Percentiles rank a stretch among this genome's conserved stretches.
These are phyloP conservation scores for Eutrema heterophyllum DNA, from an alignment of 345 rosid genomes.

Conservation along the genomic window DNA sequence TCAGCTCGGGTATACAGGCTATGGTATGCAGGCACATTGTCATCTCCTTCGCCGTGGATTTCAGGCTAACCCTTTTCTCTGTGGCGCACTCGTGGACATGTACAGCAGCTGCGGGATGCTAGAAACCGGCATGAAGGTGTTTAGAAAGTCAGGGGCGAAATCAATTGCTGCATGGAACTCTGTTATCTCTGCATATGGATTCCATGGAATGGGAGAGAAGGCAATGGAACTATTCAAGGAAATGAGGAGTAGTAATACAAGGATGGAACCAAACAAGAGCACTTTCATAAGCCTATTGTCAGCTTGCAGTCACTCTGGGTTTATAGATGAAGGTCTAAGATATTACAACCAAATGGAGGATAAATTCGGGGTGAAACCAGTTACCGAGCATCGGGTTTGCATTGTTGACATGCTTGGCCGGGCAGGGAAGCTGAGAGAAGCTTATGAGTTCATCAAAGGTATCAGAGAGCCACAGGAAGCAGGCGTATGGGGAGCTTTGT, in stretches of 20 bases:
- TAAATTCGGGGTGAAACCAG: conserved; percentile 39
- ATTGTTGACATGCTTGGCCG: conserved; percentile 57
- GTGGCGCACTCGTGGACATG: conserved; percentile 53
- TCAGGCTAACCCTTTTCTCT: conserved; percentile 38
- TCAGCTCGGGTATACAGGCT: conserved; percentile 42
- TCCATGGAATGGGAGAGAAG: conserved; percentile 44
- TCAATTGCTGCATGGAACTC: conserved; percentile 49
- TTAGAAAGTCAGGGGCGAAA: conserved; percentile 28
- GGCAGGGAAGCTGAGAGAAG: conserved; percentile 47
- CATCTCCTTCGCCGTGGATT: conserved; percentile 36
- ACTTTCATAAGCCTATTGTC: conserved; percentile 47
- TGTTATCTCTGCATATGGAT: conserved; percentile 48
- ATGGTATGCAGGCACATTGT: conserved; percentile 54
- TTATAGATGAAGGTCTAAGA: conserved; percentile 38
- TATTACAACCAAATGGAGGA: conserved; percentile 43
- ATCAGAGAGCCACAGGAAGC: conserved; percentile 30
- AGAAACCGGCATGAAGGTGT: conserved; percentile 38
- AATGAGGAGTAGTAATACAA: conserved; percentile 24
- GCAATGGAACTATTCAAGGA: conserved; percentile 45
- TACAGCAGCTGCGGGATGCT: conserved; percentile 51
- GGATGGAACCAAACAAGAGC: conserved; percentile 40
- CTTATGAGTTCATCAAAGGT: conserved; percentile 42
- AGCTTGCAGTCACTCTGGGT: conserved; percentile 57
- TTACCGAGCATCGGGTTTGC: conserved; percentile 43
- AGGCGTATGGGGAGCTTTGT: conserved; percentile 57